These are phyloP conservation scores for Parastagonospora nodorum DNA, from an alignment of 2,329 filamentous ascomycete genomes.

Conservation along the genomic window DNA sequence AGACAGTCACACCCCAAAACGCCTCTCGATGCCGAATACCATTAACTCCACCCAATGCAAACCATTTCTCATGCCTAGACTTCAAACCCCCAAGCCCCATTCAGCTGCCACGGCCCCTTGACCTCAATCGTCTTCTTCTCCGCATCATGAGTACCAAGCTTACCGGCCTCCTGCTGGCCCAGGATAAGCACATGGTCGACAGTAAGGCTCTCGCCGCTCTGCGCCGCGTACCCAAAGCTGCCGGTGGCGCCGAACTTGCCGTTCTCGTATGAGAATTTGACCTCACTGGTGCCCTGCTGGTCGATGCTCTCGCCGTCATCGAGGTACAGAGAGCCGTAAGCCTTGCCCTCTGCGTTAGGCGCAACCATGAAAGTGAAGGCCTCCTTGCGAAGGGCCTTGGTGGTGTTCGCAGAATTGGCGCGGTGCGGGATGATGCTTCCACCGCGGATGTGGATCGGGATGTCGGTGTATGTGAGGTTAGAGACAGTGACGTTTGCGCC, in stretches of 20 bases:
- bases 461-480: constrained; percentile 56
- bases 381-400: constrained; percentile 64
- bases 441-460: constrained; percentile 71
- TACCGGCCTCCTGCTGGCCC: constrained; percentile 24
- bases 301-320: constrained; percentile 75
- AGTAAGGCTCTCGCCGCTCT: constrained; percentile 29
- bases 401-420: constrained; percentile 62
- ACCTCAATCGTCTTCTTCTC: constrained; percentile 21
- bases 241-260: constrained; percentile 59
- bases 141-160: constrained; percentile 20
- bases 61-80: constrained; percentile 9
- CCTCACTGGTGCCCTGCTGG: constrained; percentile 61
- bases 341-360: constrained; percentile 64
- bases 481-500: constrained; percentile 52
- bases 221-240: constrained; percentile 55
- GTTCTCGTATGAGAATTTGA: constrained; percentile 64
- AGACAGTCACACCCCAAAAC: too few relatives aligned
- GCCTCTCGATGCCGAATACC: too few relatives aligned
- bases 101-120: constrained; percentile 37
- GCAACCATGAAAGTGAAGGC: constrained; percentile 75
- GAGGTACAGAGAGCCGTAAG: constrained; percentile 71
- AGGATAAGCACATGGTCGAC: constrained; percentile 35
- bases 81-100: constrained; percentile 23
- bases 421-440: constrained; percentile 69
- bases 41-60: too few relatives aligned